Conservation (phyloP, 2,329 filamentous ascomycete genomes). For the Epichloe elymi region DNA sequence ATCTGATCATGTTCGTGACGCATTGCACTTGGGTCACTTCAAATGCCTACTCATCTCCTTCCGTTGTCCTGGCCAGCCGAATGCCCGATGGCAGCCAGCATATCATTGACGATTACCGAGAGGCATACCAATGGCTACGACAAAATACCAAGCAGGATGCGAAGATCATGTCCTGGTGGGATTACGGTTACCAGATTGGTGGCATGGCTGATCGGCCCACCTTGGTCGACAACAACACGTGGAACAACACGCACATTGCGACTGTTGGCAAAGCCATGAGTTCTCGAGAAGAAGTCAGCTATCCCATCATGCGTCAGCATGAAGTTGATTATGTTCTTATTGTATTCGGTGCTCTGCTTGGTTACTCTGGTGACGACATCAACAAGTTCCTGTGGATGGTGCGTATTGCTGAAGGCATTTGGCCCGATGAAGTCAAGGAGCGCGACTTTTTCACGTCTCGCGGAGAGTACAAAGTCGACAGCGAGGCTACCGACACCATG, state of each 20-base stretch:
- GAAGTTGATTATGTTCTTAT: constrained; percentile 98
- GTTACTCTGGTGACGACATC: constrained; percentile 97
- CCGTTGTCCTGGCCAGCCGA: constrained; percentile 84
- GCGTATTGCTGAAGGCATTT: constrained; percentile 95
- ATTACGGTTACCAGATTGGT: constrained; percentile 98
- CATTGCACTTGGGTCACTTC: constrained; percentile 99
- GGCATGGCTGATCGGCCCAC: constrained; percentile 98
- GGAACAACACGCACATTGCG: constrained; percentile 99
- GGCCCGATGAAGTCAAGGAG: constrained; percentile 98
- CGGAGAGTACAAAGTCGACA: constrained; percentile 91
- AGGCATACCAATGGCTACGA: constrained; percentile 98
- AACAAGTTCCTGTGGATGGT: constrained; percentile 99
- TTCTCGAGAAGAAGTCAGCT: constrained; percentile 93
- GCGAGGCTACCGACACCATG: constrained; percentile 90
- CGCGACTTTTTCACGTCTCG: constrained; percentile 87
- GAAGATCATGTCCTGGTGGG: constrained; percentile 99
- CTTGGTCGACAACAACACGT: constrained; percentile 98
- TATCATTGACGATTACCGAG: constrained; percentile 98
- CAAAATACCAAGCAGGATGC: constrained; percentile 92
- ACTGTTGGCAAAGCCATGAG: constrained; percentile 99
- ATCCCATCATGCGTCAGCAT: constrained; percentile 95
- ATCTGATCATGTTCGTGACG: constrained; percentile 83
- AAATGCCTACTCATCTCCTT: constrained; percentile 96
- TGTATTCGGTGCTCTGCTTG: constrained; percentile 88
- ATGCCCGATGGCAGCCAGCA: constrained; percentile 91